phyloP scores from a whole-genome alignment of 83 land plant genomes.

The Larix sibirica region DNA sequence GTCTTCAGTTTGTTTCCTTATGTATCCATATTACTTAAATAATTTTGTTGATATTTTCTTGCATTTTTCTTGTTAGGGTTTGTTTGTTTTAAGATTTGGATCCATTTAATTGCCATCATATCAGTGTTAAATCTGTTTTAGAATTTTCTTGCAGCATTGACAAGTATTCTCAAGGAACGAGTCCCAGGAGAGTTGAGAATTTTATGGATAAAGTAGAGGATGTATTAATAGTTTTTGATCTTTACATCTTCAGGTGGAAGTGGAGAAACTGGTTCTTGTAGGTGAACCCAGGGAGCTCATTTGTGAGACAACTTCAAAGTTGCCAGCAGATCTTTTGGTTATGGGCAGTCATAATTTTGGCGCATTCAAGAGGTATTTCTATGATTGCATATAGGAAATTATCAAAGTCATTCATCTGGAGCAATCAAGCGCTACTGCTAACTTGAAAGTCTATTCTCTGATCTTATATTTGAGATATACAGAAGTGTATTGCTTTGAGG shows the following conservation, averaged over 20 bases:
- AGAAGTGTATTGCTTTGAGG: not conserved
- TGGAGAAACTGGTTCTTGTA: conserved; percentile 24
- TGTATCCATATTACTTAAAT: conserved; percentile 2
- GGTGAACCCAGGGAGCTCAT: conserved; percentile 42
- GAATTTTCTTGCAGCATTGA: not conserved
- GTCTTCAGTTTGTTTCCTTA: not conserved
- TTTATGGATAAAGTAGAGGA: not conserved
- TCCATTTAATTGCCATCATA: not conserved
- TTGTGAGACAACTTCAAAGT: conserved; percentile 23
- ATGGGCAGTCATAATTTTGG: conserved; percentile 37
- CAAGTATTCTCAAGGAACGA: not conserved
- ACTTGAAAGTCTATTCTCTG: conserved; percentile 1
- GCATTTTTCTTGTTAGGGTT: not conserved
- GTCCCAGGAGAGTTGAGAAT: not conserved
- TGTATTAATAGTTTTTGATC: not conserved
- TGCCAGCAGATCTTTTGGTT: conserved; percentile 36
- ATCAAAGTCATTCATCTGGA: not conserved
- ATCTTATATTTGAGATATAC: not conserved
- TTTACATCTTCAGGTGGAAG: conserved; percentile 20
- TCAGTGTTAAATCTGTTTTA: not conserved
- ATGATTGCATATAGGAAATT: not conserved
- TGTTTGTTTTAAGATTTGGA: not conserved
- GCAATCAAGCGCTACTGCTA: conserved; percentile 1
- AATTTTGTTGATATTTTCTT: conserved; percentile 12
- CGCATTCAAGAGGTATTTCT: conserved; percentile 33